Evolutionary conservation across 2,329 filamentous ascomycete species (phyloP).

Genomic region (Saccharata proteae): DNA sequence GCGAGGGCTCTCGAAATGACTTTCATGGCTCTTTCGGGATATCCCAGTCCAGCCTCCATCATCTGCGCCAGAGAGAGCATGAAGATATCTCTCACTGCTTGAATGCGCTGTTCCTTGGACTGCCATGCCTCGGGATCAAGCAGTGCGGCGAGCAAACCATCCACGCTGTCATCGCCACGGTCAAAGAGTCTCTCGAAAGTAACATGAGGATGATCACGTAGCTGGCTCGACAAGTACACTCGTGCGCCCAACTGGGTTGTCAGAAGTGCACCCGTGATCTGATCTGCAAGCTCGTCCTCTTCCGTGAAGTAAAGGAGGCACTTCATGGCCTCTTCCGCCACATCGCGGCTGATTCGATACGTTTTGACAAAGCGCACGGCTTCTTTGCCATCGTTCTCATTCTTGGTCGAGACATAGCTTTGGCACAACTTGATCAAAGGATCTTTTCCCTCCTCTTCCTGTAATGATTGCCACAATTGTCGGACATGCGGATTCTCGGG

Average conservation of each 20-base stretch:
- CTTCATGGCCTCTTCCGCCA: constrained; percentile 27
- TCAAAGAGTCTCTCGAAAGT: constrained; percentile 33
- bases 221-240: constrained; percentile 24
- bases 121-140: constrained; percentile 31
- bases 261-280: constrained; percentile 26
- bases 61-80: constrained; percentile 73
- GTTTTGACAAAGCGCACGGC: constrained; percentile 19
- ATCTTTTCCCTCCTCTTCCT: constrained; percentile 24
- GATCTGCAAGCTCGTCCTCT: constrained; percentile 29
- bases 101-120: constrained; percentile 31
- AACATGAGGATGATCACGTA: constrained; percentile 27
- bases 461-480: constrained; percentile 27
- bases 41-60: constrained; percentile 79
- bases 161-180: constrained; percentile 33
- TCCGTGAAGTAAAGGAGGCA: constrained; percentile 30
- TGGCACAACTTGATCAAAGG: constrained; percentile 22
- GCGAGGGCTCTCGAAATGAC: constrained; percentile 47
- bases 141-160: constrained; percentile 29
- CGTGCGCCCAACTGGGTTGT: constrained; percentile 23
- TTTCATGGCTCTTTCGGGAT: constrained; percentile 48
- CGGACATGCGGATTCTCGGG: constrained; percentile 29
- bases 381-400: constrained; percentile 29
- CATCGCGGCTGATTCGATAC: constrained; percentile 20
- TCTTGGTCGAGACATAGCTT: constrained; percentile 21
- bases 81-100: constrained; percentile 46